A percentile compares a stretch with the other conserved stretches of the same genome.
phyloP scores from a whole-genome alignment of 2,329 filamentous ascomycete species.

The Fusarium odoratissimum region DNA sequence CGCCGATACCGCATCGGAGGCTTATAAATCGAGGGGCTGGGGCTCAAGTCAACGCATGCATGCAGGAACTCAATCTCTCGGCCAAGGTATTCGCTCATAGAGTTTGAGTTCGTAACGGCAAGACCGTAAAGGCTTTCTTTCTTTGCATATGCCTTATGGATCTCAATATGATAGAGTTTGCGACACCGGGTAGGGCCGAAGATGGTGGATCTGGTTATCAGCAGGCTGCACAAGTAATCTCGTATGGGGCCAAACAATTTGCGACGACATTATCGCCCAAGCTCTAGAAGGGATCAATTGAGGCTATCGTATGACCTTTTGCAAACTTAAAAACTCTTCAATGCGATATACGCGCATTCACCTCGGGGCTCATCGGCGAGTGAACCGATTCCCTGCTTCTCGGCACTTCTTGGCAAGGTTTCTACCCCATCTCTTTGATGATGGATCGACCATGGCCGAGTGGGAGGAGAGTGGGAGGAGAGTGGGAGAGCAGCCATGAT shows the following conservation, averaged over 20 bases:
- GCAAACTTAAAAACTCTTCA: not conserved
- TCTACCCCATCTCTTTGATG: not conserved
- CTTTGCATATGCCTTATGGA: not conserved
- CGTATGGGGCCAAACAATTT: not conserved
- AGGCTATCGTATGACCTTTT: not conserved
- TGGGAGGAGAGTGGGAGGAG: constrained; percentile 10
- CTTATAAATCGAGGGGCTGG: not conserved
- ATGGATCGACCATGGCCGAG: not conserved
- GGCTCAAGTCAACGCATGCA: not conserved
- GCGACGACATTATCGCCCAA: not conserved
- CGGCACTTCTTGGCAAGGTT: not conserved
- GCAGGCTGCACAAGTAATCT: not conserved
- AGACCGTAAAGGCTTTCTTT: not conserved
- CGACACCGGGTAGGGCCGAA: not conserved
- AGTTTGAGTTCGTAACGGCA: not conserved
- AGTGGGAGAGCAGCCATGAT: not conserved
- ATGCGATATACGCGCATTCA: not conserved
- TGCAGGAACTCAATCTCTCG: not conserved
- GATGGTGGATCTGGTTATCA: not conserved
- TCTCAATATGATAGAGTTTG: not conserved
- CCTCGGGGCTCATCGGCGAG: not conserved
- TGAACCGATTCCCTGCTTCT: not conserved
- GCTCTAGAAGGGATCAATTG: not conserved
- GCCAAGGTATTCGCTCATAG: not conserved
- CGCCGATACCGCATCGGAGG: not conserved